Conservation (phyloP, 345 rosid species). For the Hibiscus tridactylites region DNA sequence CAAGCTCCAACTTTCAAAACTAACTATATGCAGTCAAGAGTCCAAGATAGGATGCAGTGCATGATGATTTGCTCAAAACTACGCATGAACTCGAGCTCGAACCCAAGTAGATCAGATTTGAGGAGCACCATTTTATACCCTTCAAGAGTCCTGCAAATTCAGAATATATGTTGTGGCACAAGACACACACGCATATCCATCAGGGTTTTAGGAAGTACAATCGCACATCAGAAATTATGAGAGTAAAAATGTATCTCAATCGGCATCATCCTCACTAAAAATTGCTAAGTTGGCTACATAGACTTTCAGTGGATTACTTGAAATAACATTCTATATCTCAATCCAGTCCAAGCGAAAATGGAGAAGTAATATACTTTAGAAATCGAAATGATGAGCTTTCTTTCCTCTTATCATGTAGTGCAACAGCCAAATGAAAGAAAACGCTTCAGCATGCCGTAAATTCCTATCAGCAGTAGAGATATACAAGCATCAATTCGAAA, state of each 20-base stretch:
- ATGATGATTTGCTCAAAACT: too few species aligned
- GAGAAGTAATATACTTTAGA: background rate
- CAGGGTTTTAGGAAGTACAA: background rate
- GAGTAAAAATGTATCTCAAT: background rate
- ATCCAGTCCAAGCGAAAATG: background rate
- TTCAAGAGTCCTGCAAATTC: background rate
- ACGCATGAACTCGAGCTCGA: background rate
- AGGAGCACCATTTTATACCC: background rate
- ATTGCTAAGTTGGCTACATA: background rate
- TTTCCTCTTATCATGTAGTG: background rate
- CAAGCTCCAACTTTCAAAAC: background rate
- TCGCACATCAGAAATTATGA: background rate
- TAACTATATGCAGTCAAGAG: background rate
- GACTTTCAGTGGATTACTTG: background rate
- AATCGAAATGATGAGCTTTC: conserved; percentile 1
- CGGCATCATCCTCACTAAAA: background rate
- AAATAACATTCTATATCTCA: background rate
- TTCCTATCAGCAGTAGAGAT: background rate
- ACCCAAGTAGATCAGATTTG: background rate
- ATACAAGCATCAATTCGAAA: background rate
- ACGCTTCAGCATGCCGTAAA: background rate
- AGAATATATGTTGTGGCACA: background rate
- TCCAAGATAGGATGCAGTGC: too few species aligned
- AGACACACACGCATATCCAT: background rate
- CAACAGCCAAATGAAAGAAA: conserved; percentile 3